Evolutionary conservation across 805 yeast species (phyloP).

Genomic region (Nakazawaea ernobii): DNA sequence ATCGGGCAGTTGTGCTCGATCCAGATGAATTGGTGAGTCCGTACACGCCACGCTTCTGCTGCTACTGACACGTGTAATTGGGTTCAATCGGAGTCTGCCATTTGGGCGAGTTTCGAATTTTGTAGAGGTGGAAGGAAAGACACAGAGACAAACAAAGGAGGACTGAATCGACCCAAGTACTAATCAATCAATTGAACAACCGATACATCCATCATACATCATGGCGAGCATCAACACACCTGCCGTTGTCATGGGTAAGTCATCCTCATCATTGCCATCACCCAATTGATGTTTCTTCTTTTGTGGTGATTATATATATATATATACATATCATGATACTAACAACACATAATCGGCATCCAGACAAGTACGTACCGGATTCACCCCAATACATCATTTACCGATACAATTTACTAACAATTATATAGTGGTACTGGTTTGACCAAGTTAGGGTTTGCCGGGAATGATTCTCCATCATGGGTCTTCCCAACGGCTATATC

Average conservation of each 20-base stretch:
- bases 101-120: background rate
- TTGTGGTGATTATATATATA: too few relatives aligned
- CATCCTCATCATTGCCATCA: conserved; percentile 15
- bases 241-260: conserved; percentile 93
- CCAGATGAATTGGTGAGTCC: too few relatives aligned
- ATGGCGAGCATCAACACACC: conserved; percentile 74
- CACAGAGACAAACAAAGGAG: background rate
- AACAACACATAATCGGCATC: background rate
- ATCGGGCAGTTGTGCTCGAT: background rate
- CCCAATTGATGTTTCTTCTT: background rate
- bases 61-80: too few relatives aligned
- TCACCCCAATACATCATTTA: background rate
- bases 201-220: background rate
- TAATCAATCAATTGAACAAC: background rate
- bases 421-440: conserved; percentile 87
- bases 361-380: conserved; percentile 25
- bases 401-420: background rate
- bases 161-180: background rate
- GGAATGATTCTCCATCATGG: conserved; percentile 96
- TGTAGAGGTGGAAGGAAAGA: background rate
- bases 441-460: conserved; percentile 97
- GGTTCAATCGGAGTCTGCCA: background rate
- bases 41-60: too few relatives aligned
- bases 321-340: conserved; percentile 2
- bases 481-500: conserved; percentile 96